A percentile compares a stretch with the other conserved stretches of the same genome.
These are phyloP conservation scores for Melaleuca quinquenervia DNA, from an alignment of 345 rosid species.

Conservation along the genomic window DNA sequence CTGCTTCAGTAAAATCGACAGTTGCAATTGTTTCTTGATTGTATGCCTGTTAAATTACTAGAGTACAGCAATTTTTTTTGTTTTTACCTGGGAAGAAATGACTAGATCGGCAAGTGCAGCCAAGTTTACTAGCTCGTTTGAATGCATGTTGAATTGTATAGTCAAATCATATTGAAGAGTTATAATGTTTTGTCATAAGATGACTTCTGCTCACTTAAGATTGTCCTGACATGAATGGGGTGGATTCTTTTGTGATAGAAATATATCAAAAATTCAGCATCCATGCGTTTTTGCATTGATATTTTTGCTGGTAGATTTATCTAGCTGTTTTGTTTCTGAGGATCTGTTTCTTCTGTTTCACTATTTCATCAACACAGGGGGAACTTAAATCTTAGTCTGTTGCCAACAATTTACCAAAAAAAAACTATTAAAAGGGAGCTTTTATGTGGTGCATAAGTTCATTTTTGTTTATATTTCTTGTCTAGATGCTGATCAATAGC, in stretches of 20 bases:
- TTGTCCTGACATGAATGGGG: neutral
- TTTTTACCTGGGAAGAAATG: neutral
- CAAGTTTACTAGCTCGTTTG: neutral
- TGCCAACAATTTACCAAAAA: too few relatives aligned
- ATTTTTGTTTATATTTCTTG: neutral
- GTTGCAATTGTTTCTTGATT: neutral
- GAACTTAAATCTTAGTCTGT: conserved; percentile 53
- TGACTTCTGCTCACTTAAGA: neutral
- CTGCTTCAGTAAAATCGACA: neutral
- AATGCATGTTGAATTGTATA: neutral
- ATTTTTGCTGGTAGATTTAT: neutral
- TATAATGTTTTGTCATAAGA: neutral
- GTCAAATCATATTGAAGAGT: neutral
- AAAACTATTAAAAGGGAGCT: neutral
- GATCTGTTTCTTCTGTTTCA: neutral
- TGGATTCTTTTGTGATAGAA: neutral
- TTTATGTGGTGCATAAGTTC: neutral
- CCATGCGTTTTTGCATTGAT: neutral
- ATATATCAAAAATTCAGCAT: neutral
- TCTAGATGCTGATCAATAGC: neutral
- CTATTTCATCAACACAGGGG: conserved; percentile 44
- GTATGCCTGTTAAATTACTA: neutral
- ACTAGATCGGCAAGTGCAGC: neutral
- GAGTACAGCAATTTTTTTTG: neutral
- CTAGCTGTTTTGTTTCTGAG: neutral